Evolutionary conservation across 371 early-diverging fungal genomes (phyloP), one percentile per base, ranked within the genome.

Genomic region (Mucor ambiguus): DNA sequence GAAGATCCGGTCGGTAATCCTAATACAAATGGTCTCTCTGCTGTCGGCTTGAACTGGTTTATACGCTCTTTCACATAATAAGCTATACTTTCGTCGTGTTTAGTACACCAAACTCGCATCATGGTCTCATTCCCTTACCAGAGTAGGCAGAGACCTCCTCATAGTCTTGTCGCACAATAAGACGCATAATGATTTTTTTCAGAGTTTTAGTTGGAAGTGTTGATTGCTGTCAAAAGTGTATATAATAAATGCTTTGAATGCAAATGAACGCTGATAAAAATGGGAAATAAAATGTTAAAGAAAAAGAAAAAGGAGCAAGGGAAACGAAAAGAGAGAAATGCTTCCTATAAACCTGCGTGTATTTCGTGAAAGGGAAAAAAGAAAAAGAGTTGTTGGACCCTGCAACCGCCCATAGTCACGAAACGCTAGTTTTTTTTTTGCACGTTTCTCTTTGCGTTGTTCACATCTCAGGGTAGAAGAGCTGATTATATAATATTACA

Each of bases 1-100:
- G 88, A 87, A 16, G 87, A 87, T 18, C 89, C 89, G 2, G 89
- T 89, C 22, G 89, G 88, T 3, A 89, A 76, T 2, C 89, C 89
- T 24, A 89, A 65, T 16, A 87, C 89, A 74, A 89, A 89, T 2
- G 89, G 89, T 48, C 84, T 69, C 44, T 79, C 77, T 52, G 73
- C 70, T 18, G 88, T 80, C 18, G 89, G 88, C 43, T 74, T 74
- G 69, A 89, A 89, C 60, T 84, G 83, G 63, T 85, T 81, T 69
- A 89, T 87, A 60, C 89, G 78, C 71, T 81, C 79, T 28, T 79
- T 77, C 55, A 89, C 79, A 72, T 89, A 89, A 77, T 84, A 77
- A 29, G 89, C 87, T 75, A 73, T 52, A 32, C 12, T 1, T 49
- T 14, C 12, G 24, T 24, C 3, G 24, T 26, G 14, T 7, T 49